Percentiles rank a stretch among this genome's conserved stretches.
These are phyloP conservation scores for Oryza officinalis DNA, from an alignment of 176 grass and related monocot species.

Conservation along the genomic window DNA sequence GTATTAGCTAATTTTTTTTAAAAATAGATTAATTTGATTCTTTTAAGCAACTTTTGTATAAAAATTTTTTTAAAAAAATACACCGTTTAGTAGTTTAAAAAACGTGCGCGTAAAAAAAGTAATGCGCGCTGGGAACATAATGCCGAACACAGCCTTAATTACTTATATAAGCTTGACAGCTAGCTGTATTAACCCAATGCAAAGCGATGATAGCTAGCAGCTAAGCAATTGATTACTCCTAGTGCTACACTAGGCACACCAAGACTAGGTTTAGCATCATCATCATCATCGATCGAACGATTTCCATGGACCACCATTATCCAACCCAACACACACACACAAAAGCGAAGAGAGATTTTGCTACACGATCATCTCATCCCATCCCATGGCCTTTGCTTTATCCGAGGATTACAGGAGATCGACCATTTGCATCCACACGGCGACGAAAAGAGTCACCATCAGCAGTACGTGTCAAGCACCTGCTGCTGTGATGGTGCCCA, in stretches of 20 bases:
- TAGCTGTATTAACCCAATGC: background rate
- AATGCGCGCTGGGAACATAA: too few species aligned
- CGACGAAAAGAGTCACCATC: too few species aligned
- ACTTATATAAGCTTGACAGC: background rate
- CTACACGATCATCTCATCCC: background rate
- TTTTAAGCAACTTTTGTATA: too few species aligned
- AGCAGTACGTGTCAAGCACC: background rate
- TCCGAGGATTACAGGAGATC: slow-evolving; percentile 4
- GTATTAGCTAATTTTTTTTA: too few species aligned
- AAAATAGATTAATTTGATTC: too few species aligned
- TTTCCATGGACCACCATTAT: background rate
- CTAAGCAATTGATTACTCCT: background rate
- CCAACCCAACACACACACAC: background rate
- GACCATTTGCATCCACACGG: background rate
- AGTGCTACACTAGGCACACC: slow-evolving; percentile 10
- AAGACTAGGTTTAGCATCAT: background rate
- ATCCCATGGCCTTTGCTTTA: background rate
- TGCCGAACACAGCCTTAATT: too few species aligned
- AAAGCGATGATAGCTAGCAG: background rate
- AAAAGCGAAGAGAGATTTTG: background rate
- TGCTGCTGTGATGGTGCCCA: background rate
- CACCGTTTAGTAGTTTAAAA: too few species aligned
- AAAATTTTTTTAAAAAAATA: too few species aligned
- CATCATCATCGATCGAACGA: background rate
- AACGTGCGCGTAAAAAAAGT: too few species aligned